phyloP scores from a whole-genome alignment of 2,329 filamentous ascomycete species.

The Knufia petricola region DNA sequence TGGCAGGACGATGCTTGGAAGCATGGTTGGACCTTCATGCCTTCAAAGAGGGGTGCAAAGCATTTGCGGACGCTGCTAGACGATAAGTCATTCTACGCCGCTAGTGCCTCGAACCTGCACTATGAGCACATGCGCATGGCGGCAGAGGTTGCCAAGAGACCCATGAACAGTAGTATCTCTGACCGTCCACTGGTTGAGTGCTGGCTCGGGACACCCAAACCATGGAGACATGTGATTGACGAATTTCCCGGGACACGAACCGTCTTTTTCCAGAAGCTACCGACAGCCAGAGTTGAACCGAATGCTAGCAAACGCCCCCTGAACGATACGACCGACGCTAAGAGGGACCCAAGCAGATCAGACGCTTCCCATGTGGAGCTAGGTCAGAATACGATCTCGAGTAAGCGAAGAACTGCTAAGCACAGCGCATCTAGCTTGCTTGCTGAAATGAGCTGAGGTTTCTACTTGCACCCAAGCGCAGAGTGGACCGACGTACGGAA shows the following conservation, averaged over 20 bases:
- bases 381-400: not conserved
- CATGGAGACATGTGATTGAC: slow-evolving; percentile 22
- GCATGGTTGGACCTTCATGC: slow-evolving; percentile 26
- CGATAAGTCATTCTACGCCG: slow-evolving; percentile 15
- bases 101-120: slow-evolving; percentile 18
- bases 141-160: slow-evolving; percentile 8
- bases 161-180: not conserved
- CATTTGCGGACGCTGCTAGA: slow-evolving; percentile 28
- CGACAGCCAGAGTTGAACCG: not conserved
- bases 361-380: not conserved
- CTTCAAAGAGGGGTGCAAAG: slow-evolving; percentile 22
- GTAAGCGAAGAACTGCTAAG: not conserved
- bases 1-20: slow-evolving; percentile 19
- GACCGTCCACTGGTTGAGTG: slow-evolving; percentile 18
- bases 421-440: slow-evolving; percentile 4
- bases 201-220: slow-evolving; percentile 17
- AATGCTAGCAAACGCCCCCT: not conserved
- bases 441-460: slow-evolving; percentile 1
- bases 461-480: too few species aligned
- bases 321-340: not conserved
- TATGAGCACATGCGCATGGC: slow-evolving; percentile 16
- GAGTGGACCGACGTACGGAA: too few species aligned
- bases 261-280: slow-evolving; percentile 20
- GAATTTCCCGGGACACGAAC: slow-evolving; percentile 23
- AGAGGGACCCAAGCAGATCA: not conserved